These are phyloP conservation scores for Thalia dealbata DNA, from an alignment of 176 grass and related monocot species.

Conservation along the genomic window DNA sequence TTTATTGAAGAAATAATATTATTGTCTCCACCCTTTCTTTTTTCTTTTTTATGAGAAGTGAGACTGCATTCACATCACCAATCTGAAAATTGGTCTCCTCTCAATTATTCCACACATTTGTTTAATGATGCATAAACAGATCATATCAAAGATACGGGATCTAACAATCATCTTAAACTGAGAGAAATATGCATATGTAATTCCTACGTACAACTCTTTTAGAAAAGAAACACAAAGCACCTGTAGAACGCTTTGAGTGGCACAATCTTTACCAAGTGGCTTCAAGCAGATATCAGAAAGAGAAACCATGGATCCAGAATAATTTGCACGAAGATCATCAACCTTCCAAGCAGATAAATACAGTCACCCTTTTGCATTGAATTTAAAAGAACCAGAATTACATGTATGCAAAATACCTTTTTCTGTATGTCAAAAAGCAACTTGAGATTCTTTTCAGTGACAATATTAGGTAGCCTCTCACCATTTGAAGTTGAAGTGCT, in stretches of 20 bases:
- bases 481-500: slow-evolving; percentile 30
- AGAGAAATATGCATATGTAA: slow-evolving; percentile 5
- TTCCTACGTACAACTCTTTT: not conserved
- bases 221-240: slow-evolving; percentile 30
- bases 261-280: slow-evolving; percentile 76
- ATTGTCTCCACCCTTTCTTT: too few species aligned
- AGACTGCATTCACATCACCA: too few species aligned
- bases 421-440: slow-evolving; percentile 89
- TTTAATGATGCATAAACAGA: too few species aligned
- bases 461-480: slow-evolving; percentile 38
- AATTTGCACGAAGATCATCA: slow-evolving; percentile 77
- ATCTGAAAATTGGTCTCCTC: too few species aligned
- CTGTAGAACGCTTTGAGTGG: slow-evolving; percentile 97
- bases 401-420: slow-evolving; percentile 39
- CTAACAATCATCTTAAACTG: not conserved
- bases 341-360: slow-evolving; percentile 29
- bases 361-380: not conserved
- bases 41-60: too few species aligned
- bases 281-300: slow-evolving; percentile 90
- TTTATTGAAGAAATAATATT: too few species aligned
- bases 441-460: slow-evolving; percentile 82
- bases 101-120: too few species aligned
- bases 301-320: slow-evolving; percentile 65
- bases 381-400: not conserved
- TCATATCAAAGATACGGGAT: too few species aligned